phyloP scores from a whole-genome alignment of 768 basidiomycete genomes.

The Tulasnella sp. region DNA sequence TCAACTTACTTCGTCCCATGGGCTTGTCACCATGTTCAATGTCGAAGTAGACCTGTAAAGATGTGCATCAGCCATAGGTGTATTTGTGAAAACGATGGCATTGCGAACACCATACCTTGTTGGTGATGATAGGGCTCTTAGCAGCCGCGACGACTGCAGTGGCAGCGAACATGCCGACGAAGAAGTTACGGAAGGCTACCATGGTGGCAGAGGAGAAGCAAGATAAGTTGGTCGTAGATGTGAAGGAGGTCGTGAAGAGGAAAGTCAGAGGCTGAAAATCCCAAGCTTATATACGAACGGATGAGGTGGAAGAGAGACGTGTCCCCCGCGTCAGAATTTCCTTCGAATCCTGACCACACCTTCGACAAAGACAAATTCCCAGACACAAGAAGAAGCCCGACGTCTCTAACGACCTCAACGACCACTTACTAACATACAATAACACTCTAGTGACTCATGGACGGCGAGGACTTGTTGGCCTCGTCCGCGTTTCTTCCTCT shows the following conservation, averaged over 20 bases:
- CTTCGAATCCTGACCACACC: neutral
- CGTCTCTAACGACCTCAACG: neutral
- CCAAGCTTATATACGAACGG: neutral
- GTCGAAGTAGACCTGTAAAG: slow-evolving; percentile 62
- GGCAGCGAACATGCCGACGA: slow-evolving; percentile 32
- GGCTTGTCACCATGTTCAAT: slow-evolving; percentile 86
- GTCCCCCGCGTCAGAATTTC: slow-evolving; percentile 9
- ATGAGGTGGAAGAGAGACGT: slow-evolving; percentile 11
- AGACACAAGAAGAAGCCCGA: neutral
- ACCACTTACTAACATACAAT: neutral
- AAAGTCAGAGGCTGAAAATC: neutral
- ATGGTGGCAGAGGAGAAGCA: neutral
- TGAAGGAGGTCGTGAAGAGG: neutral
- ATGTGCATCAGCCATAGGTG: neutral
- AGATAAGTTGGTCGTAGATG: neutral
- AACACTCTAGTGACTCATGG: neutral
- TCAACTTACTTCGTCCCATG: slow-evolving; percentile 67
- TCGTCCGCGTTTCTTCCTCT: slow-evolving; percentile 54
- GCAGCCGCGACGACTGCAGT: slow-evolving; percentile 39
- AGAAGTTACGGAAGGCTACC: slow-evolving; percentile 41
- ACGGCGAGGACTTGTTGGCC: slow-evolving; percentile 22
- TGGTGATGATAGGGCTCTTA: slow-evolving; percentile 84
- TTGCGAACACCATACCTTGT: slow-evolving; percentile 57
- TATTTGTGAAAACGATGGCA: neutral
- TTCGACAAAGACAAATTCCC: neutral